phyloP scores from a whole-genome alignment of 164 flowering plant species.

The Annona squamosa region DNA sequence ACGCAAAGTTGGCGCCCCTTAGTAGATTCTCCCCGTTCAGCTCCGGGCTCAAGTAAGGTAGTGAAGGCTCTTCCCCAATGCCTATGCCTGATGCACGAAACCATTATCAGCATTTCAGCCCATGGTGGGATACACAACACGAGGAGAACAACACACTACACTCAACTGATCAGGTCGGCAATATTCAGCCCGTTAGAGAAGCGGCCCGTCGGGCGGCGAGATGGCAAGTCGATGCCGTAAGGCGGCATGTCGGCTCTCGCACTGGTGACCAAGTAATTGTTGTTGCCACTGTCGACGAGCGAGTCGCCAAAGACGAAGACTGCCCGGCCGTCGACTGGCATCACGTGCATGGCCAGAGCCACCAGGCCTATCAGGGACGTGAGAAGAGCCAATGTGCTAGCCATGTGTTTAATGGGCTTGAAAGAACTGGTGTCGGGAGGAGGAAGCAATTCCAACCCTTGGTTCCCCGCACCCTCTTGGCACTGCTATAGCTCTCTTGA shows the following conservation, averaged over 20 bases:
- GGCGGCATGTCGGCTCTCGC: constrained; percentile 71
- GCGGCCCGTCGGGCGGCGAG: constrained; percentile 59
- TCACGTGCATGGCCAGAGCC: neutral
- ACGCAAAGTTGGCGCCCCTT: constrained; percentile 76
- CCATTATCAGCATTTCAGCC: neutral
- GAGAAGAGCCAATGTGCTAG: neutral
- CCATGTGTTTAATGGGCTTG: constrained; percentile 3
- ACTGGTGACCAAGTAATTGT: constrained; percentile 51
- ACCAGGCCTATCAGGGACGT: constrained; percentile 1
- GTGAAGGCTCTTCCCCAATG: constrained; percentile 36
- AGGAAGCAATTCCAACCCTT: neutral
- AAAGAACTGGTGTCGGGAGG: neutral
- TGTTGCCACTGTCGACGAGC: constrained; percentile 68
- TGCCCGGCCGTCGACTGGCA: constrained; percentile 31
- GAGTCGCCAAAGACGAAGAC: constrained; percentile 80
- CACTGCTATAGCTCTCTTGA: neutral
- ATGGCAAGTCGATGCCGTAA: constrained; percentile 63
- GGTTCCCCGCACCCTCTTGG: neutral
- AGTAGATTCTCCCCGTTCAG: constrained; percentile 49
- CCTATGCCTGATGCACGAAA: constrained; percentile 31
- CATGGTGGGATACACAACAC: neutral
- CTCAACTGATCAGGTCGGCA: constrained; percentile 60
- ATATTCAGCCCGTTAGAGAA: constrained; percentile 70
- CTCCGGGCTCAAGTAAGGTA: constrained; percentile 57
- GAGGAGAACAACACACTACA: neutral